These are phyloP conservation scores for Gamarada debralockiae DNA, from an alignment of 495 filamentous ascomycete species.

Conservation along the genomic window DNA sequence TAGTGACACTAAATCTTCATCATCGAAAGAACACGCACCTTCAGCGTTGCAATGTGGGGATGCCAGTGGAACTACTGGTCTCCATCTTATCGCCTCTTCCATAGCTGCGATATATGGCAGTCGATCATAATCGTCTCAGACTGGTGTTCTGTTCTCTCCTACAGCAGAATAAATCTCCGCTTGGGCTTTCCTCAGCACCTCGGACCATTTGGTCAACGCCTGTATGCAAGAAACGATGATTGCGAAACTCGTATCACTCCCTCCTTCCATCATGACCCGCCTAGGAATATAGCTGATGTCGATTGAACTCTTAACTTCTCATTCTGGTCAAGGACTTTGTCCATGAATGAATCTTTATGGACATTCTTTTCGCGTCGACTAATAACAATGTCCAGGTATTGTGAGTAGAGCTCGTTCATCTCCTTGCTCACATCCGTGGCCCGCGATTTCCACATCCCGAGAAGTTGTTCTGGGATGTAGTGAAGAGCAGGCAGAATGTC, in stretches of 20 bases:
- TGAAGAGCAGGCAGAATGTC: constrained; percentile 8
- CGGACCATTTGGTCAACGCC: constrained; percentile 50
- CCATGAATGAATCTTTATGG: constrained; percentile 34
- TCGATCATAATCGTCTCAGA: constrained; percentile 40
- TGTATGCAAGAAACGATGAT: constrained; percentile 55
- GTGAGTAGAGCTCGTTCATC: constrained; percentile 39
- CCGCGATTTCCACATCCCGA: constrained; percentile 37
- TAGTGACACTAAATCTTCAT: neutral
- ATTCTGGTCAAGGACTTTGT: constrained; percentile 38
- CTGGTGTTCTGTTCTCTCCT: constrained; percentile 40
- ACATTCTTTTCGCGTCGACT: constrained; percentile 13
- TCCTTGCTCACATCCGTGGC: constrained; percentile 31
- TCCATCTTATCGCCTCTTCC: constrained; percentile 59
- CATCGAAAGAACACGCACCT: neutral
- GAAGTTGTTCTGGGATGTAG: constrained; percentile 28
- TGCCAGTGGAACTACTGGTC: constrained; percentile 46
- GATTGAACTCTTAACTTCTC: constrained; percentile 33
- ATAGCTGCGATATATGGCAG: constrained; percentile 48
- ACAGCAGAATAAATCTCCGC: constrained; percentile 51
- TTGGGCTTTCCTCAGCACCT: constrained; percentile 46
- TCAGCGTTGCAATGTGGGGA: neutral
- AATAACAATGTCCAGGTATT: constrained; percentile 19
- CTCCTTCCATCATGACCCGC: constrained; percentile 44
- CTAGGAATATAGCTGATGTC: constrained; percentile 35
- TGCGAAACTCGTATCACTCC: constrained; percentile 51